Evolutionary conservation across 2,329 filamentous ascomycete species (phyloP).

Genomic region (Kalaharituber pfeilii): DNA sequence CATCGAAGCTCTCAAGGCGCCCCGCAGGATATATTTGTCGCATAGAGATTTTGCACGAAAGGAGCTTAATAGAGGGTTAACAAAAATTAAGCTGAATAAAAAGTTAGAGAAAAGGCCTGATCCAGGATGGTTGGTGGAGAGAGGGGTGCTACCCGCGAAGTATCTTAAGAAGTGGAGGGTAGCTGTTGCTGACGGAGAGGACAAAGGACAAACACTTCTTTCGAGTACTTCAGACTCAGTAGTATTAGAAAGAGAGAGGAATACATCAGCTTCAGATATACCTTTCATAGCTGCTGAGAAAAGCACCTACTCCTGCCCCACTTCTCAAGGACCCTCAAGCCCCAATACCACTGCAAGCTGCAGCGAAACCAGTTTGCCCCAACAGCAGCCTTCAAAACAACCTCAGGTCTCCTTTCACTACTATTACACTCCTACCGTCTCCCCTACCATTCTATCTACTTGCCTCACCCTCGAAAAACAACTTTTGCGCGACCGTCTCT

Average conservation of each 20-base stretch:
- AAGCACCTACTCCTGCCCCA: too few species aligned
- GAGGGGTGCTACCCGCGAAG: background rate
- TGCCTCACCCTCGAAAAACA: background rate
- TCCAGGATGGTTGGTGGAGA: background rate
- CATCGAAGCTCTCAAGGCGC: background rate
- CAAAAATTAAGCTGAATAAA: background rate
- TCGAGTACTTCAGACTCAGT: too few species aligned
- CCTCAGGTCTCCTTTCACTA: background rate
- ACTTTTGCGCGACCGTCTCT: slow-evolving; percentile 6
- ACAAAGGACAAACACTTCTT: too few species aligned
- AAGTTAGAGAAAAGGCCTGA: background rate
- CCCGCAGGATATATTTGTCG: background rate
- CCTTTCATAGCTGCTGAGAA: too few species aligned
- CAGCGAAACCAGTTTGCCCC: too few species aligned
- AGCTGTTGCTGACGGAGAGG: background rate
- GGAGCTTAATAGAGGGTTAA: background rate
- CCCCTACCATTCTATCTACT: background rate
- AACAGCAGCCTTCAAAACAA: too few species aligned
- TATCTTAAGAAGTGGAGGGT: slow-evolving; percentile 3
- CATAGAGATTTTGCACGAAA: background rate
- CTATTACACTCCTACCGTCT: background rate
- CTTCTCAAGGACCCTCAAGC: too few species aligned
- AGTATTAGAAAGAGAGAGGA: too few species aligned
- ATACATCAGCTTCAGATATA: too few species aligned
- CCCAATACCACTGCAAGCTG: too few species aligned